These are phyloP conservation scores for Coprinopsis marcescibilis DNA, from an alignment of 768 basidiomycete species.

Conservation along the genomic window DNA sequence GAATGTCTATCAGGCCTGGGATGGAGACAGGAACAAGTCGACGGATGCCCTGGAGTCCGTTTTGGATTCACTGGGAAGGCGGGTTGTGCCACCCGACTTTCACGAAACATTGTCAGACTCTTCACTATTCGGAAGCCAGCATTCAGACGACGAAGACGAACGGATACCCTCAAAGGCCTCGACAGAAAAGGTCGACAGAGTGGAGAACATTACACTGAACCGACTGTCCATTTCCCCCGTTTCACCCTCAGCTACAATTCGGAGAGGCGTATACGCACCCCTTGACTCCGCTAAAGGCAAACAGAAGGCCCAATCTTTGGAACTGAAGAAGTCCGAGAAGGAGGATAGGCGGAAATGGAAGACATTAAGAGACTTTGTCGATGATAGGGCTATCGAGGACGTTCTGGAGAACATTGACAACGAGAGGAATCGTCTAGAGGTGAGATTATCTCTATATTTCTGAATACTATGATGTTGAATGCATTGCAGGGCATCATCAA, in stretches of 20 bases:
- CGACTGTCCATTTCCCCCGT: constrained; percentile 20
- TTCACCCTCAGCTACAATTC: constrained; percentile 27
- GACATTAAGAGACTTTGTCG: constrained; percentile 79
- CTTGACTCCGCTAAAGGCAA: constrained; percentile 13
- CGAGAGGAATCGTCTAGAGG: constrained; percentile 64
- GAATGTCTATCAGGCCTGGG: constrained; percentile 58
- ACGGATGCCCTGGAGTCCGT: constrained; percentile 59
- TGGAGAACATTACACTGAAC: constrained; percentile 5
- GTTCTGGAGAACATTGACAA: constrained; percentile 66
- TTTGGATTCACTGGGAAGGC: constrained; percentile 66
- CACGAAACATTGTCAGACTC: constrained; percentile 61
- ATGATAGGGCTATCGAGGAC: constrained; percentile 77
- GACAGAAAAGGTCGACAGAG: constrained; percentile 1
- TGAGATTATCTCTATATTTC: constrained; percentile 26
- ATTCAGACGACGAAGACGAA: constrained; percentile 38
- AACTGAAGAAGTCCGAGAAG: constrained; percentile 18
- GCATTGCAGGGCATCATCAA: constrained; percentile 50
- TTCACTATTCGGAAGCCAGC: constrained; percentile 77
- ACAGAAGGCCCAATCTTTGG: constrained; percentile 9
- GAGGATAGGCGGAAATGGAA: constrained; percentile 65
- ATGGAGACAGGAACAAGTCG: constrained; percentile 52
- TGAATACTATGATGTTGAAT: neutral
- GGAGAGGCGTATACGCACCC: constrained; percentile 17
- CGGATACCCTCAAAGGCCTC: constrained; percentile 11
- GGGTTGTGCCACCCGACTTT: constrained; percentile 74